These are phyloP conservation scores for Citrus cavaleriei DNA, from an alignment of 345 rosid genomes.

Conservation along the genomic window DNA sequence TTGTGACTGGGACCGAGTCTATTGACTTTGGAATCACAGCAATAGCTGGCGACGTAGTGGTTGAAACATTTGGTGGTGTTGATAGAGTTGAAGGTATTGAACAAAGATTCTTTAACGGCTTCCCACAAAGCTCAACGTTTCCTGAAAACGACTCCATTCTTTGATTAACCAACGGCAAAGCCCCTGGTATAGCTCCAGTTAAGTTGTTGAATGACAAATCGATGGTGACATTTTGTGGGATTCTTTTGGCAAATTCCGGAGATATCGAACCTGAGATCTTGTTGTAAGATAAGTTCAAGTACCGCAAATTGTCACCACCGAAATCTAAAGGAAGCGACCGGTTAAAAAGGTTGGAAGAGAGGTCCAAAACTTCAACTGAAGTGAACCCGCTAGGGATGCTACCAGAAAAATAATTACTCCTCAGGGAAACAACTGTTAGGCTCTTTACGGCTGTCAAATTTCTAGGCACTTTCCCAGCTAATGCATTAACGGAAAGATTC, in stretches of 20 bases:
- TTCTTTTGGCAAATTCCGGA: constrained; percentile 45
- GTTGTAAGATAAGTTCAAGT: constrained; percentile 76
- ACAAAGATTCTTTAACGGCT: constrained; percentile 73
- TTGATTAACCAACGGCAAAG: constrained; percentile 54
- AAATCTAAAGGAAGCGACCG: constrained; percentile 59
- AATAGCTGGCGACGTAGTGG: constrained; percentile 72
- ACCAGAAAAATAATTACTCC: constrained; percentile 61
- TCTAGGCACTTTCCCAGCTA: constrained; percentile 57
- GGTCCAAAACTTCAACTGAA: constrained; percentile 55
- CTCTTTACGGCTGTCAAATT: constrained; percentile 45
- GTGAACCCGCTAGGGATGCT: constrained; percentile 49
- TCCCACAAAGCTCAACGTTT: constrained; percentile 71
- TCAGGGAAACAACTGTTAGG: constrained; percentile 60
- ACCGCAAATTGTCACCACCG: constrained; percentile 49
- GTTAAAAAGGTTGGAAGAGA: constrained; percentile 79
- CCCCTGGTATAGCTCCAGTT: constrained; percentile 71
- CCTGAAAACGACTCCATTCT: constrained; percentile 54
- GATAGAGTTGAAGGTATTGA: constrained; percentile 76
- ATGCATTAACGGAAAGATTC: constrained; percentile 78
- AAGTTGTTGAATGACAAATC: constrained; percentile 87
- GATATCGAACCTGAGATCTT: constrained; percentile 59
- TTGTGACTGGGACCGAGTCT: constrained; percentile 30
- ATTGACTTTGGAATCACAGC: constrained; percentile 75
- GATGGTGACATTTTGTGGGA: constrained; percentile 52
- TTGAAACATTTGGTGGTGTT: constrained; percentile 57